phyloP scores from a whole-genome alignment of 306 rosid species.

The Begonia fuchsioides region DNA sequence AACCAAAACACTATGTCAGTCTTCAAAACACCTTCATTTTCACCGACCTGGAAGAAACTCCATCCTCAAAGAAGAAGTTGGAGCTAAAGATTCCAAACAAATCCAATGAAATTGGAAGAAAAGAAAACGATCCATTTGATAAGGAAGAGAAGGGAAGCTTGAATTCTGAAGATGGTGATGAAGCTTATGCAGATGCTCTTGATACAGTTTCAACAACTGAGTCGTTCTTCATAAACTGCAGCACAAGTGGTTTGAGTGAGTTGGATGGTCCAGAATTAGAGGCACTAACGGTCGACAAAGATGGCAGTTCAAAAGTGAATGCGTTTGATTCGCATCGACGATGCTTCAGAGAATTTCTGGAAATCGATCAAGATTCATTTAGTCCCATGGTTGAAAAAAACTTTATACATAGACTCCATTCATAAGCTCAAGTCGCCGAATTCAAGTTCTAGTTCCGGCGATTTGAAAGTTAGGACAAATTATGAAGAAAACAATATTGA shows the following conservation, averaged over 20 bases:
- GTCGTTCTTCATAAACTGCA: slow-evolving; percentile 55
- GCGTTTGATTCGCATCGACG: slow-evolving; percentile 23
- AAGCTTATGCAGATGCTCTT: slow-evolving; percentile 34
- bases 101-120: slow-evolving; percentile 9
- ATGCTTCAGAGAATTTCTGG: slow-evolving; percentile 22
- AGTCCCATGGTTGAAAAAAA: slow-evolving; percentile 60
- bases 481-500: too few species aligned
- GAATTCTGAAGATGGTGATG: slow-evolving; percentile 43
- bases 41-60: slow-evolving; percentile 60
- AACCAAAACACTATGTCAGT: slow-evolving; percentile 12
- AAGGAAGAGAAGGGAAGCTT: slow-evolving; percentile 16
- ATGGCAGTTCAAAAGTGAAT: background rate
- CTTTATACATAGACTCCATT: slow-evolving; percentile 55
- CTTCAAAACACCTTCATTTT: background rate
- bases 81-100: slow-evolving; percentile 17
- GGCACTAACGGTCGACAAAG: slow-evolving; percentile 35
- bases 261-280: slow-evolving; percentile 39
- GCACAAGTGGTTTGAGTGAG: slow-evolving; percentile 59
- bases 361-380: slow-evolving; percentile 17
- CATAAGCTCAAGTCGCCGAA: slow-evolving; percentile 22
- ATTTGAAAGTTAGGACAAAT: too few species aligned
- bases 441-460: slow-evolving; percentile 21
- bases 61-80: slow-evolving; percentile 23
- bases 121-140: slow-evolving; percentile 14
- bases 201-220: slow-evolving; percentile 55